Base-by-base conservation (phyloP, 768 basidiomycete species). In the Lactarius hatsudake region DNA sequence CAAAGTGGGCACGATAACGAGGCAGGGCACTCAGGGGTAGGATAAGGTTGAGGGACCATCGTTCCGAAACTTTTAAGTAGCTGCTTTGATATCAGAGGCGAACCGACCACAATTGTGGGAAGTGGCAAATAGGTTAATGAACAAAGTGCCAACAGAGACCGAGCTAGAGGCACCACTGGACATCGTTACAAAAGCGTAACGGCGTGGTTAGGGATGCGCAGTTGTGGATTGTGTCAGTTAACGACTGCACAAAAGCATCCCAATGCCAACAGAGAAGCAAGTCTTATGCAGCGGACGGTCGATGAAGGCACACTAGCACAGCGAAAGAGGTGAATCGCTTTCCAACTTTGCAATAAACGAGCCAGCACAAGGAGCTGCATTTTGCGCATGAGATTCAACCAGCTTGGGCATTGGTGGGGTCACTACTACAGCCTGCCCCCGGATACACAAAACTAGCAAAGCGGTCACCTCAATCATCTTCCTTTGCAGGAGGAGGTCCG, bases 401-500 rank as follows among this genome's bases (percentile, higher is more conserved):
- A 10, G 26, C 20, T 57, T 57, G 42, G 8, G 23, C 43, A 57
- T 59, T 54, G 62, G 53, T 55, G 42, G 34, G 48, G 57, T 13
- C 51, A 10, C 48, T 63, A 63, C 56, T 59, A 54, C 32, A 59
- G 51, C 34, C 32, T 13, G 20, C 51, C 51, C 26, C 32, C 36
- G 7, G 45, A 56, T 40, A 40, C 18, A 61, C 17, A 30, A 56
- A 55, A 32, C 34, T 30, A 45, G 38, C 9, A 62, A 20, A 13
- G 3, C 5, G 10, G 53, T 9, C 57, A 36, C 26, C n/a, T 59
- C 74, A 88, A 74, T 90, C 89, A 38, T 96, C 94, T 65, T 94
- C 93, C 78, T 96, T 96, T 51, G 78, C 73, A 34, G 79, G 79
- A 9, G 83, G 83, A 45, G 82, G 82, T 20, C 84, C 85, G 72